Evolutionary conservation across 2,329 filamentous ascomycete genomes (phyloP), one percentile per base, ranked within the genome.

Genomic region (Colletotrichum orbiculare): DNA sequence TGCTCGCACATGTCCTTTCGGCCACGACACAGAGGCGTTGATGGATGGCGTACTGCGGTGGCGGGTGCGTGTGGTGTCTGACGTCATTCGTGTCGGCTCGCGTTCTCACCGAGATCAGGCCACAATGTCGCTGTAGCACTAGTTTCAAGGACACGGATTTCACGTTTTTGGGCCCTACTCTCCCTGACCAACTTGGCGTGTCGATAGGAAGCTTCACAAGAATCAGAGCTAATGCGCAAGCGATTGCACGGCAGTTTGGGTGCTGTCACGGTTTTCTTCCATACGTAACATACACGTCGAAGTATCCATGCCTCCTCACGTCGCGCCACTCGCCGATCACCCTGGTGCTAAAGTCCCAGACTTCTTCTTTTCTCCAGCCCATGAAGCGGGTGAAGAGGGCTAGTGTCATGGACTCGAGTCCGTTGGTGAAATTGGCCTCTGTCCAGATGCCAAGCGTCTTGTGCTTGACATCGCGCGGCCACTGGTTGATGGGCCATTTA

Each of bases 401-500:
- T 39, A 76, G 56, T 12, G 72, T 69, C 15, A 71, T 68, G 35
- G 67, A 66, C 50, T 73, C 72, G 37, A 73, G 56, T 10, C 67
- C 69, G n/a, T 59, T 52, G 47, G 64, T 67, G 47, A 71, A 69
- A 35, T 73, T 71, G 35, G 67, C 64, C 35, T 69, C 60, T 15
- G 54, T 67, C 71, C 69, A 72, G 43, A 60, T 33, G 13, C 72
- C 72, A 25, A 73, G 49, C 33, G 59, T 67, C 59, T 76, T 76
- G 53, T 72, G 64, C 38, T 68, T 67, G 35, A 56, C 60, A 37
- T 71, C 70, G 33, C 60, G 67, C 52, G 74, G 70, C 74, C 74
- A 76, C 8, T 64, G 54, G 38, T 74, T 74, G 54, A 71, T 69
- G 2, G 74, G 73, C 68, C 71, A 71, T 48, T 72, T 72, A 54